These are phyloP conservation scores for Spencermartinsiella europaea DNA, from an alignment of 805 yeast genomes.

Conservation along the genomic window DNA sequence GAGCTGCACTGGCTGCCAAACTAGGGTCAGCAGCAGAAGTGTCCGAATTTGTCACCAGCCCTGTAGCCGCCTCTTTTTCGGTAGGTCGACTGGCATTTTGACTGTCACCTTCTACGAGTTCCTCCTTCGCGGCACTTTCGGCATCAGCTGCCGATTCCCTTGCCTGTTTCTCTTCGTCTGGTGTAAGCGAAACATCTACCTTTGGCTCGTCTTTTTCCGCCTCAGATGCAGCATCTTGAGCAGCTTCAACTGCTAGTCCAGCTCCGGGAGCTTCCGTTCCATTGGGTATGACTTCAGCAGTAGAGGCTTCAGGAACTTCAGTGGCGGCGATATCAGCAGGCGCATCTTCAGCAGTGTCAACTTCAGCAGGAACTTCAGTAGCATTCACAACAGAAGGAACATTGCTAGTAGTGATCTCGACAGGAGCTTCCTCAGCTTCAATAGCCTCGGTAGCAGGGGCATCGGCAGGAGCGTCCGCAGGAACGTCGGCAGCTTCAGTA, in stretches of 20 bases:
- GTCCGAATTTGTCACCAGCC: not conserved
- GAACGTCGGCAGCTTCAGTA: conserved; percentile 1
- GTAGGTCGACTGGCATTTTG: not conserved
- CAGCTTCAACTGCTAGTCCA: conserved; percentile 2
- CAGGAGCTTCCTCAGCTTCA: no score
- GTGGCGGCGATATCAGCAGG: conserved; percentile 1
- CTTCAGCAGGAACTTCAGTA: conserved; percentile 3
- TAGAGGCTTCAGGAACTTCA: not conserved
- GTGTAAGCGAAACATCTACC: not conserved
- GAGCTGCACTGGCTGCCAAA: not conserved
- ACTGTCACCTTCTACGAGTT: not conserved
- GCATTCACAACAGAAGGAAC: conserved; percentile 5
- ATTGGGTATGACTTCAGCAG: not conserved
- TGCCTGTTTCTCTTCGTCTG: not conserved
- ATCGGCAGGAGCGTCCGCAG: not conserved
- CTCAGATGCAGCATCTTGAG: not conserved
- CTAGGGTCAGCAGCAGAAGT: not conserved
- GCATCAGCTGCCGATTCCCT: not conserved
- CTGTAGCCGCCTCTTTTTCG: not conserved
- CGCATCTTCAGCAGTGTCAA: conserved; percentile 6
- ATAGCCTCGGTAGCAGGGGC: not conserved
- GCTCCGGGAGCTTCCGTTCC: not conserved
- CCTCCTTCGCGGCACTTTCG: not conserved
- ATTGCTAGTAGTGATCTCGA: not conserved
- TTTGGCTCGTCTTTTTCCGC: not conserved